phyloP scores from a whole-genome alignment of 306 rosid species.

The Gastrolobium bilobum region DNA sequence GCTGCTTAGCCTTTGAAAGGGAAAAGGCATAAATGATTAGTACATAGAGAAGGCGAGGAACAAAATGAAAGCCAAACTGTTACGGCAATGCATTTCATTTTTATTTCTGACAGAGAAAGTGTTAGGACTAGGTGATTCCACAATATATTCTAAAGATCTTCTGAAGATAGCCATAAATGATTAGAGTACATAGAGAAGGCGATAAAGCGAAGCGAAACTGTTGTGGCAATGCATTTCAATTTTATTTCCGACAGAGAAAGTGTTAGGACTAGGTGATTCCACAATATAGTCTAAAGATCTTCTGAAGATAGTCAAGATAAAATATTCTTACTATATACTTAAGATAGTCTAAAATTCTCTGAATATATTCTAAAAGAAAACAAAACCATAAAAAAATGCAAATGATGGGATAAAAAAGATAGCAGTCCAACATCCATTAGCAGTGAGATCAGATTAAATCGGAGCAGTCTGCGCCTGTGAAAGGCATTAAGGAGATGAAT shows the following conservation, averaged over 20 bases:
- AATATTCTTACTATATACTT: neutral
- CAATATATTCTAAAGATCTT: slow-evolving; percentile 18
- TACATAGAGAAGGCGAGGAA: slow-evolving; percentile 18
- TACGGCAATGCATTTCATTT: slow-evolving; percentile 1
- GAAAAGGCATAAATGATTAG: slow-evolving; percentile 28
- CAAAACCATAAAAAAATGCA: slow-evolving; percentile 23
- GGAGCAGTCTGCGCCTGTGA: neutral
- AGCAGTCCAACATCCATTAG: slow-evolving; percentile 31
- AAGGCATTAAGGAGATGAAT: slow-evolving; percentile 18
- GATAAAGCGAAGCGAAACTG: slow-evolving; percentile 10
- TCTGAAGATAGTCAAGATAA: neutral
- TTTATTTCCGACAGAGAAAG: neutral
- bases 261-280: slow-evolving; percentile 2
- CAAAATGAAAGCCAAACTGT: slow-evolving; percentile 18
- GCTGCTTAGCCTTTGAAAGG: slow-evolving; percentile 88
- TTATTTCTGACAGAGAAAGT: neutral
- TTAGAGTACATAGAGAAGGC: slow-evolving; percentile 5
- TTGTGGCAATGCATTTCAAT: neutral
- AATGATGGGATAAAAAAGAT: slow-evolving; percentile 17
- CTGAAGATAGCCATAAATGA: slow-evolving; percentile 5
- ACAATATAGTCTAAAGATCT: slow-evolving; percentile 18
- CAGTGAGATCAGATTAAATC: slow-evolving; percentile 27
- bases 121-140: neutral
- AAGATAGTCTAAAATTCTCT: slow-evolving; percentile 10
- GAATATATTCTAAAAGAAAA: slow-evolving; percentile 9